Percentiles rank a stretch among this genome's conserved stretches.
Evolutionary conservation across 352 stramenopile species (phyloP).

Genomic region (Plasmopara halstedii): DNA sequence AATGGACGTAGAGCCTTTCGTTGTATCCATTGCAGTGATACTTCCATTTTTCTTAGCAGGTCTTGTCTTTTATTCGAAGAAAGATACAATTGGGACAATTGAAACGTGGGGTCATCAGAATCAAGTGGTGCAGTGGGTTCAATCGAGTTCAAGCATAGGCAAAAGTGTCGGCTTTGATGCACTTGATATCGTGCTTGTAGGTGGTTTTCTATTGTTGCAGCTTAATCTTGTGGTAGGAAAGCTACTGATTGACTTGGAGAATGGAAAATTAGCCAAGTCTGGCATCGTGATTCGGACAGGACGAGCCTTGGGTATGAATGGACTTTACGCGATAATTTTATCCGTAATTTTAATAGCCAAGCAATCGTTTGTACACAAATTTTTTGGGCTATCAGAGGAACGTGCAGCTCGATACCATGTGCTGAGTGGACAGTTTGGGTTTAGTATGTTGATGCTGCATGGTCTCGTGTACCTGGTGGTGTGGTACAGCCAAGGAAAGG

Average conservation of each 20-base stretch:
- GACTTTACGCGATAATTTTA: constrained; percentile 41
- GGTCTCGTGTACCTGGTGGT: constrained; percentile 42
- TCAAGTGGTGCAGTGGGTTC: constrained; percentile 21
- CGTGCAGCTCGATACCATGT: constrained; percentile 56
- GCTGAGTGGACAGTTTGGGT: constrained; percentile 44
- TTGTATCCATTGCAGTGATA: constrained; percentile 29
- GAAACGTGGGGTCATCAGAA: constrained; percentile 3
- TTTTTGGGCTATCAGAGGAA: constrained; percentile 47
- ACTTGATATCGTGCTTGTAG: constrained; percentile 34
- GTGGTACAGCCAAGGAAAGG: constrained; percentile 45
- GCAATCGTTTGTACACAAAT: constrained; percentile 59
- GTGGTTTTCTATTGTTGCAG: constrained; percentile 44
- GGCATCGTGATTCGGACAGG: constrained; percentile 40
- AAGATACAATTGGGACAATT: constrained; percentile 9
- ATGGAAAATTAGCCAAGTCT: constrained; percentile 55
- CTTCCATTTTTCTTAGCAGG: constrained; percentile 33
- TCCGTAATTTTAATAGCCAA: constrained; percentile 55
- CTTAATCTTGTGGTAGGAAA: constrained; percentile 58
- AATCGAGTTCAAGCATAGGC: constrained; percentile 14
- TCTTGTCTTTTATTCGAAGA: constrained; percentile 35
- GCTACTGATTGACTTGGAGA: constrained; percentile 54
- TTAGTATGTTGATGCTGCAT: constrained; percentile 38
- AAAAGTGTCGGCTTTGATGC: constrained; percentile 31
- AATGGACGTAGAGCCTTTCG: constrained; percentile 37
- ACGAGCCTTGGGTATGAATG: constrained; percentile 64